A percentile compares a stretch with the other conserved stretches of the same genome.
phyloP scores from a whole-genome alignment of 345 rosid genomes.

The Hibiscus tridactylites region DNA sequence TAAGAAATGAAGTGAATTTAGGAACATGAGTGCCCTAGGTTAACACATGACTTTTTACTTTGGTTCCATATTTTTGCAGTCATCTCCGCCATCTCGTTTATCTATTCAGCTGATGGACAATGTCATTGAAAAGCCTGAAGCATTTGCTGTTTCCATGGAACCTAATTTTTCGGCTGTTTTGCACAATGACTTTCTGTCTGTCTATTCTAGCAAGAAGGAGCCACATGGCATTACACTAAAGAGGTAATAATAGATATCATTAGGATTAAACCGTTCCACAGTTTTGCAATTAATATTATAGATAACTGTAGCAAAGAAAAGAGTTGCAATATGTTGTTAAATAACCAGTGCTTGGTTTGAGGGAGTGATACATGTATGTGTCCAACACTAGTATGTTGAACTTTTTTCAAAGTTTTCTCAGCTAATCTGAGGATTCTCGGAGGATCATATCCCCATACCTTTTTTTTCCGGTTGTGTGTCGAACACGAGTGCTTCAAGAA shows the following conservation, averaged over 20 bases:
- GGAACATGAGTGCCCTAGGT: not conserved
- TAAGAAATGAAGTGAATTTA: not conserved
- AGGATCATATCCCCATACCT: not conserved
- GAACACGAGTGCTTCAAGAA: not conserved
- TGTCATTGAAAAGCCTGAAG: conserved; percentile 66
- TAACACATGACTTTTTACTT: not conserved
- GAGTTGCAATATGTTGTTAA: not conserved
- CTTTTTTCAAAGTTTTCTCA: not conserved
- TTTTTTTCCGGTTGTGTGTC: not conserved
- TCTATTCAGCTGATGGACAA: conserved; percentile 89
- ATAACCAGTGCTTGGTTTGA: not conserved
- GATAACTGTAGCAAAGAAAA: not conserved
- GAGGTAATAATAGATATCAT: conserved; percentile 42
- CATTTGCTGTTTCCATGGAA: conserved; percentile 77
- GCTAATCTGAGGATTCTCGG: no score
- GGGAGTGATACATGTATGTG: no score
- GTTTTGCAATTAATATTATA: not conserved
- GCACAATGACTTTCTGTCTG: conserved; percentile 63
- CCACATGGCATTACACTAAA: conserved; percentile 48
- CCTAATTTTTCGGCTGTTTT: conserved; percentile 69
- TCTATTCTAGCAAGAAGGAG: conserved; percentile 56
- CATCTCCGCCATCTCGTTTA: conserved; percentile 42
- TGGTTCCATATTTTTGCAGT: conserved; percentile 31
- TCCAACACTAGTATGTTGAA: no score
- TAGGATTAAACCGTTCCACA: not conserved